Evolutionary conservation across 2,329 filamentous ascomycete genomes (phyloP).

Genomic region (Coniochaeta sp.): DNA sequence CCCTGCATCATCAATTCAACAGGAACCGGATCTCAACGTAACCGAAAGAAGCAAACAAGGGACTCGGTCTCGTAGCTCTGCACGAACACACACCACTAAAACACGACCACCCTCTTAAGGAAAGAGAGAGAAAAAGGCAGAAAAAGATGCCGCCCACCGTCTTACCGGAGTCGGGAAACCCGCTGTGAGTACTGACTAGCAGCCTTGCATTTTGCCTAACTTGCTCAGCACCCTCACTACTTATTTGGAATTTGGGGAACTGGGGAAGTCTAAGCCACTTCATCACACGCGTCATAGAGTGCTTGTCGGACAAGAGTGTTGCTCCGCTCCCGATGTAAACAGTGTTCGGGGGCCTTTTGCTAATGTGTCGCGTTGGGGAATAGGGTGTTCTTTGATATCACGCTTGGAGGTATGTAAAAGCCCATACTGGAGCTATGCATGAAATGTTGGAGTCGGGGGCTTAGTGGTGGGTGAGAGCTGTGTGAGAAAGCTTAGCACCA

Average conservation of each 20-base stretch:
- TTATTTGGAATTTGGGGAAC: background rate
- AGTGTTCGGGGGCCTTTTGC: background rate
- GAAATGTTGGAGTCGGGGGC: slow-evolving; percentile 3
- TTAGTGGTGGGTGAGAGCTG: background rate
- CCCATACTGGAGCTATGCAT: background rate
- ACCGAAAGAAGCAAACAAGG: too few species aligned
- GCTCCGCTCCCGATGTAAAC: background rate
- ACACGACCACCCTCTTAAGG: too few species aligned
- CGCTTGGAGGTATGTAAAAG: slow-evolving; percentile 61
- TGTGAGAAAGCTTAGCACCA: background rate
- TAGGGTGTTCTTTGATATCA: slow-evolving; percentile 33
- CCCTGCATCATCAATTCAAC: background rate
- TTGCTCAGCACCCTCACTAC: background rate
- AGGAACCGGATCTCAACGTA: too few species aligned
- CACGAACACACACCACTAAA: too few species aligned
- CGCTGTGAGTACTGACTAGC: slow-evolving; percentile 21
- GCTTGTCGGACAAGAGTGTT: too few species aligned
- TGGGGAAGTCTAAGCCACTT: background rate
- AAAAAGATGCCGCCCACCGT: slow-evolving; percentile 17
- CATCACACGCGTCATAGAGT: background rate
- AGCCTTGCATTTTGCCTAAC: background rate
- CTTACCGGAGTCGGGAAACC: slow-evolving; percentile 19
- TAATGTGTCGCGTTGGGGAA: too few species aligned
- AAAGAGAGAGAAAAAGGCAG: too few species aligned
- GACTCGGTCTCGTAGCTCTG: too few species aligned